Conservation (phyloP, 1,139 yeast species). For the Pichia sp. region DNA sequence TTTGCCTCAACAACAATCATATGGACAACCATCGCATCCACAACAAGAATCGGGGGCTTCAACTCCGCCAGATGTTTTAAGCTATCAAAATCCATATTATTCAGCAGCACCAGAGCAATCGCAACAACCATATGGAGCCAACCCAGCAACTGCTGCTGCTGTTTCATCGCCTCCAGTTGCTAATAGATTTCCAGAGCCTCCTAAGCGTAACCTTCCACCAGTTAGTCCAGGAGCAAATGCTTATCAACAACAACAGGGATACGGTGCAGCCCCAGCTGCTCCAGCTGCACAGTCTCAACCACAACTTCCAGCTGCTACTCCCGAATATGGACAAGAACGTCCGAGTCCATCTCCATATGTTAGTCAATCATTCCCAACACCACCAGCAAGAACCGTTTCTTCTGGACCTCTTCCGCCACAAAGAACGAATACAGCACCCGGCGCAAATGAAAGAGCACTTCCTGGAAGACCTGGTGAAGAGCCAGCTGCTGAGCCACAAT, state of each 20-base stretch:
- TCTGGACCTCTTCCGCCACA: not conserved
- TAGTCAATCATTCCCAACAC: not conserved
- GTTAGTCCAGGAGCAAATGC: not conserved
- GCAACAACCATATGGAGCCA: not conserved
- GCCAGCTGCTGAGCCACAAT: conserved; percentile 27
- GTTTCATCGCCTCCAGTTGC: not conserved
- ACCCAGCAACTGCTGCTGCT: not conserved
- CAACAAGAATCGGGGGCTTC: conserved; percentile 1
- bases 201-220: not conserved
- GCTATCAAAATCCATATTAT: conserved; percentile 8
- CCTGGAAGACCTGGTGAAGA: conserved; percentile 18
- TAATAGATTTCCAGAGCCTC: not conserved
- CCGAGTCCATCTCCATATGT: not conserved
- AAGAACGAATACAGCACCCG: not conserved
- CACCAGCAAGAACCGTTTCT: not conserved
- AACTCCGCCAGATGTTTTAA: conserved; percentile 3
- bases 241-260: no score
- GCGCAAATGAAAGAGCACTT: not conserved
- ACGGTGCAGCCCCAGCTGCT: no score
- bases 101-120: conserved; percentile 1
- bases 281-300: not conserved
- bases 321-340: not conserved
- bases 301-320: not conserved
- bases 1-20: conserved; percentile 5
- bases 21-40: not conserved